These are phyloP conservation scores for Termitomyces sp. DNA, from an alignment of 768 basidiomycete species.

Conservation along the genomic window DNA sequence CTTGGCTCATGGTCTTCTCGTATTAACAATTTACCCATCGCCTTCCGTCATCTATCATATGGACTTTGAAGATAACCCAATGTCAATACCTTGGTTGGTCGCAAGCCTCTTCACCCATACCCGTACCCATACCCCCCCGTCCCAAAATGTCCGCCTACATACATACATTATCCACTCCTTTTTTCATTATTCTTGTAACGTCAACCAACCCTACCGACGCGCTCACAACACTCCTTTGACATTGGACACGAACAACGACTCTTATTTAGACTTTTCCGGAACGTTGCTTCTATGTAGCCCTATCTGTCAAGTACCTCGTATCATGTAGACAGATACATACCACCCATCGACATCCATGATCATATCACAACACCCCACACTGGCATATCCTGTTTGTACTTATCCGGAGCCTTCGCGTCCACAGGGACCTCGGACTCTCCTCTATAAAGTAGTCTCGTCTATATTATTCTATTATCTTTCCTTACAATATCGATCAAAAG, in stretches of 20 bases:
- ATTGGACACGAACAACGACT: not conserved
- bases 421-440: slow-evolving; percentile 1
- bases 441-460: not conserved
- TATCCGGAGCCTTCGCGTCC: not conserved
- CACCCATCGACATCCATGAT: no score
- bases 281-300: not conserved
- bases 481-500: no score
- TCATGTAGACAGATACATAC: not conserved
- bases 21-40: slow-evolving; percentile 25
- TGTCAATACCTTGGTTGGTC: not conserved
- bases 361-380: no score
- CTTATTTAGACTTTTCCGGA: not conserved
- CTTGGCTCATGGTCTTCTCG: slow-evolving; percentile 69
- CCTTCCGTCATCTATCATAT: not conserved
- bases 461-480: not conserved
- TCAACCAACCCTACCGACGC: not conserved
- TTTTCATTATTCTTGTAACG: not conserved
- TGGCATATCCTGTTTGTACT: not conserved
- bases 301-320: not conserved
- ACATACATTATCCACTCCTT: not conserved
- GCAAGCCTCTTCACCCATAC: not conserved
- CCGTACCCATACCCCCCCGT: not conserved
- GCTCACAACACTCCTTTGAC: not conserved
- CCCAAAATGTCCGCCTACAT: not conserved
- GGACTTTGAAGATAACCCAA: not conserved